Percentiles rank a stretch among this genome's conserved stretches.
These are phyloP conservation scores for Auricularia heimuer DNA, from an alignment of 768 basidiomycete genomes.

Conservation along the genomic window DNA sequence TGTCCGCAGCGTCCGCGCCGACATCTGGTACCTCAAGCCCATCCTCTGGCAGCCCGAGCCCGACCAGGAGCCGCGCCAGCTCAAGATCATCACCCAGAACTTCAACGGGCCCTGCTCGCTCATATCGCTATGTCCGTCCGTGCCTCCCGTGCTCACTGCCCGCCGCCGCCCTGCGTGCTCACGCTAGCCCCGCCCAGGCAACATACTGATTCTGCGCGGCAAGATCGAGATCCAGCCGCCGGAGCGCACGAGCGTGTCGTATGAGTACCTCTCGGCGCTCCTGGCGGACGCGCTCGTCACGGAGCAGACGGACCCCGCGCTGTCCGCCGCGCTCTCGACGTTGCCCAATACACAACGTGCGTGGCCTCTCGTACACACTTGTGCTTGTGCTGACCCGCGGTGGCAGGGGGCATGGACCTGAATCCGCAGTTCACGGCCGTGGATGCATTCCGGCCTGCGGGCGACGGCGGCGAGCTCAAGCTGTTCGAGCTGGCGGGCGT, in stretches of 20 bases:
- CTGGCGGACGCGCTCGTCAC: conserved; percentile 73
- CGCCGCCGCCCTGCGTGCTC: neutral
- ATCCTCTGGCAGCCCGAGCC: conserved; percentile 36
- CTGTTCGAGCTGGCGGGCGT: conserved; percentile 80
- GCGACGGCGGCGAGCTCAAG: conserved; percentile 65
- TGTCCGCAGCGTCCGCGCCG: conserved; percentile 22
- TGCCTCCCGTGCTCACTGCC: conserved; percentile 15
- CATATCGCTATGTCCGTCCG: conserved; percentile 68
- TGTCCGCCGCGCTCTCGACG: conserved; percentile 62
- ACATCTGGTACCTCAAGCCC: conserved; percentile 72
- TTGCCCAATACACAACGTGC: conserved; percentile 71
- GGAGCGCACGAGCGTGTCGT: conserved; percentile 62
- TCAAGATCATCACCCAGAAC: conserved; percentile 73
- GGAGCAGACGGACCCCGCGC: conserved; percentile 35
- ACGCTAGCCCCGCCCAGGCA: conserved; percentile 39
- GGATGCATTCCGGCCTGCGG: conserved; percentile 55
- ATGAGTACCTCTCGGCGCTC: conserved; percentile 74
- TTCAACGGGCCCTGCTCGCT: conserved; percentile 90
- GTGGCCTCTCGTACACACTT: conserved; percentile 17
- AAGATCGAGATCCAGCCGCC: conserved; percentile 63
- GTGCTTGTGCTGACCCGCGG: neutral
- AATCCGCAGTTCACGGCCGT: conserved; percentile 73
- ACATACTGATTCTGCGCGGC: conserved; percentile 80
- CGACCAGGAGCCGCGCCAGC: conserved; percentile 15
- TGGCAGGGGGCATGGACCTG: conserved; percentile 74